These are phyloP conservation scores for Botrytis hyacinthi DNA, from an alignment of 2,329 filamentous ascomycete genomes.

Conservation along the genomic window DNA sequence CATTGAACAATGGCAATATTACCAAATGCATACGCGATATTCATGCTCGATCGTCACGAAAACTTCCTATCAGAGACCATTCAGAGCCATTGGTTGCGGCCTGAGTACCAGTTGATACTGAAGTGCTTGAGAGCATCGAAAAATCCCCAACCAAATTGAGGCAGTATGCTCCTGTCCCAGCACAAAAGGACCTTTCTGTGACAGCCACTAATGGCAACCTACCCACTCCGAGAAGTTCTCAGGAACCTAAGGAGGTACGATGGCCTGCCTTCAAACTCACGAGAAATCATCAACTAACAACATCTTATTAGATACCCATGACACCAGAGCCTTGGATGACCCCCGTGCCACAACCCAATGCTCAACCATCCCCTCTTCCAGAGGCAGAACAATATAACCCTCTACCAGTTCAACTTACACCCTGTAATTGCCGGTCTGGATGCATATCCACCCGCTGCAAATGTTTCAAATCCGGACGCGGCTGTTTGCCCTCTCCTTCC, in stretches of 20 bases:
- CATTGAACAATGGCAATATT: neutral
- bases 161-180: neutral
- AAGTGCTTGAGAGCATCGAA: slow-evolving; percentile 13
- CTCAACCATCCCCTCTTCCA: neutral
- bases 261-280: too few relatives aligned
- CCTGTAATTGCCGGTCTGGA: slow-evolving; percentile 6
- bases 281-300: neutral
- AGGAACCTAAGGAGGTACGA: slow-evolving; percentile 1
- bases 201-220: neutral
- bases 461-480: slow-evolving; percentile 7
- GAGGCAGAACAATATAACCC: neutral
- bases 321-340: neutral
- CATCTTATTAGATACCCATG: neutral
- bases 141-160: neutral
- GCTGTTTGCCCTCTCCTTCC: neutral
- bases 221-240: neutral
- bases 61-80: neutral
- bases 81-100: too few relatives aligned
- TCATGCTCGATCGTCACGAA: neutral
- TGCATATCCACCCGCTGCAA: neutral
- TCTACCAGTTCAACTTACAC: neutral
- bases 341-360: neutral
- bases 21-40: slow-evolving; percentile 9
- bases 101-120: neutral
- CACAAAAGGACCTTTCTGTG: neutral